Conservation (phyloP, 2,329 filamentous ascomycete genomes). For the Aspergillus sp. region DNA sequence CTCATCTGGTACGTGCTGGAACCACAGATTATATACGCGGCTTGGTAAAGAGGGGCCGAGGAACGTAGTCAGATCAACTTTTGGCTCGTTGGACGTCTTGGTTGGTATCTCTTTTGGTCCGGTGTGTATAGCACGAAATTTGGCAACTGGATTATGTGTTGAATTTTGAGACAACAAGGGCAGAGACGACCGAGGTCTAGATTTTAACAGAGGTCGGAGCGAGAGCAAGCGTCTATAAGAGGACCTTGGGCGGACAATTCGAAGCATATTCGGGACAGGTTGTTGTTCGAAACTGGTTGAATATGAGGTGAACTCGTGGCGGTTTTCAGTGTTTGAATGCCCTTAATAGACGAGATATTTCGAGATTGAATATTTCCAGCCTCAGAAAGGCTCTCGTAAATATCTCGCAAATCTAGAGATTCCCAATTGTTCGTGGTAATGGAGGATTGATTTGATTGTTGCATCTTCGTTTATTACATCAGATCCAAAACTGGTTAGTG, state of each 20-base stretch:
- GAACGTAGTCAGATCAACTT: slow-evolving; percentile 3
- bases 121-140: background rate
- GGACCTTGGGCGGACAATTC: background rate
- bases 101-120: background rate
- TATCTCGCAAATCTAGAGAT: too few species aligned
- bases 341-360: background rate
- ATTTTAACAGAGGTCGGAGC: background rate
- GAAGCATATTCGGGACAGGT: slow-evolving; percentile 5
- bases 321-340: background rate
- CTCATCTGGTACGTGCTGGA: slow-evolving; percentile 11
- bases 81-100: slow-evolving; percentile 7
- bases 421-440: background rate
- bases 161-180: background rate
- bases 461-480: background rate
- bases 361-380: background rate
- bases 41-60: slow-evolving; percentile 1
- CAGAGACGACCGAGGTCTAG: background rate
- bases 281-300: background rate
- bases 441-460: background rate
- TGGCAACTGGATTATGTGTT: background rate
- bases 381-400: too few species aligned
- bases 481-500: background rate
- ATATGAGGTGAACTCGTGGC: background rate
- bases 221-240: slow-evolving; percentile 1
- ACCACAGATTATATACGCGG: slow-evolving; percentile 13